phyloP scores from a whole-genome alignment of 257 asterid genomes.

The Solanum infundibuliforme region DNA sequence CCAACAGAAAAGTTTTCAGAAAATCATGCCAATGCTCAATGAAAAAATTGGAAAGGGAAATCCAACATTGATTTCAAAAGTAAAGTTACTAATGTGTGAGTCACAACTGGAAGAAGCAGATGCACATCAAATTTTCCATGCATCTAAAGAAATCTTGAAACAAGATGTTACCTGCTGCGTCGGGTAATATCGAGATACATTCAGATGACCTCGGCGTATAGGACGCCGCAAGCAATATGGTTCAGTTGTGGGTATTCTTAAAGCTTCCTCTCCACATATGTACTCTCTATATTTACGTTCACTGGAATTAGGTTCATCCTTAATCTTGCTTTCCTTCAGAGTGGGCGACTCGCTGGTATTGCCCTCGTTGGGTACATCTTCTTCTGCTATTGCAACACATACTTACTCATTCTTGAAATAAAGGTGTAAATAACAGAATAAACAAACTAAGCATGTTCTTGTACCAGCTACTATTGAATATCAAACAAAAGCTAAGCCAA shows the following conservation, averaged over 20 bases:
- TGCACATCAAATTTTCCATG: not conserved
- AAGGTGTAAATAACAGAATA: not conserved
- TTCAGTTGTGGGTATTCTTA: constrained; percentile 60
- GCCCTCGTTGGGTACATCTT: not conserved
- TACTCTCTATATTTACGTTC: constrained; percentile 55
- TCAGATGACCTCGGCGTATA: constrained; percentile 94
- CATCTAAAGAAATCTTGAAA: not conserved
- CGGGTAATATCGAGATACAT: constrained; percentile 75
- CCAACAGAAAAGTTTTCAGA: not conserved
- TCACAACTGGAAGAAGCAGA: not conserved
- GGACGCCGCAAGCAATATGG: constrained; percentile 93
- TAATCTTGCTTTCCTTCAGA: constrained; percentile 31
- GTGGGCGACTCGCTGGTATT: constrained; percentile 24
- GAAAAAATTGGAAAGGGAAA: not conserved
- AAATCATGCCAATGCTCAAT: not conserved
- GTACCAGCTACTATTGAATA: not conserved
- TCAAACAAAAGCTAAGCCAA: not conserved
- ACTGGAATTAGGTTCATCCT: constrained; percentile 34
- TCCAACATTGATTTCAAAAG: not conserved
- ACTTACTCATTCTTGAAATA: not conserved
- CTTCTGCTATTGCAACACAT: constrained; percentile 23
- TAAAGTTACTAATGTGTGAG: not conserved
- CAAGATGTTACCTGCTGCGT: constrained; percentile 64
- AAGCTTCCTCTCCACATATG: constrained; percentile 93
- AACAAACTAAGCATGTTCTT: not conserved